A percentile compares a stretch with the other conserved stretches of the same genome.
Evolutionary conservation across 805 yeast genomes (phyloP).

Genomic region (Grigorovia jiainica): DNA sequence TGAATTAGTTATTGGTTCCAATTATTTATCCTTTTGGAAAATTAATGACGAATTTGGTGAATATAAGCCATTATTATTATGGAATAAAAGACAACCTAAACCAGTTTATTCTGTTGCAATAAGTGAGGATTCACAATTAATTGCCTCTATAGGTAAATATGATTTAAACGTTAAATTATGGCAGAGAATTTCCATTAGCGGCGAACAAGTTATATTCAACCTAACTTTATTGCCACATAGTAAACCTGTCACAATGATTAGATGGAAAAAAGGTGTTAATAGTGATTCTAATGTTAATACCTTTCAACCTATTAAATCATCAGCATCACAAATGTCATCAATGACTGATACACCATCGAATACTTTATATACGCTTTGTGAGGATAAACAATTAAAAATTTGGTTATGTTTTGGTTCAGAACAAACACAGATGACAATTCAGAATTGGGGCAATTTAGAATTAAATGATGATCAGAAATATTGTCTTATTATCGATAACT

Average conservation of each 20-base stretch:
- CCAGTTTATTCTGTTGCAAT: conserved; percentile 50
- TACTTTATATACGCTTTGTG: conserved; percentile 54
- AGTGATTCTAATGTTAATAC: conserved; percentile 8
- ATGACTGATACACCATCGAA: conserved; percentile 27
- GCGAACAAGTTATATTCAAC: conserved; percentile 55
- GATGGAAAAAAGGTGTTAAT: conserved; percentile 42
- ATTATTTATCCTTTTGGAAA: conserved; percentile 45
- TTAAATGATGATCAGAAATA: conserved; percentile 22
- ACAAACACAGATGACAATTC: conserved; percentile 42
- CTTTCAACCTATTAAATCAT: conserved; percentile 12
- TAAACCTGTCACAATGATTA: conserved; percentile 41
- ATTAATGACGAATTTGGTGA: conserved; percentile 37
- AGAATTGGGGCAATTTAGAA: conserved; percentile 44
- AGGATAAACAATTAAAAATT: conserved; percentile 49
- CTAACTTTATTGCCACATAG: conserved; percentile 61
- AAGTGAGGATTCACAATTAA: conserved; percentile 57
- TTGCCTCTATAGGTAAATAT: conserved; percentile 53
- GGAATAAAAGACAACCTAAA: conserved; percentile 44
- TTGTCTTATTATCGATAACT: conserved; percentile 35
- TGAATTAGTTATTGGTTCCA: conserved; percentile 57
- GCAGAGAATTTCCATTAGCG: conserved; percentile 63
- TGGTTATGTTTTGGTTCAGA: conserved; percentile 62
- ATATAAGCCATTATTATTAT: conserved; percentile 23
- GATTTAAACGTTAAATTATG: conserved; percentile 70
- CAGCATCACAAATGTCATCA: conserved; percentile 15